Percentiles rank a stretch among this genome's conserved stretches.
phyloP scores from a whole-genome alignment of 1,284 basidiomycete species.

The Austroboletus olivaceoglutinosus region DNA sequence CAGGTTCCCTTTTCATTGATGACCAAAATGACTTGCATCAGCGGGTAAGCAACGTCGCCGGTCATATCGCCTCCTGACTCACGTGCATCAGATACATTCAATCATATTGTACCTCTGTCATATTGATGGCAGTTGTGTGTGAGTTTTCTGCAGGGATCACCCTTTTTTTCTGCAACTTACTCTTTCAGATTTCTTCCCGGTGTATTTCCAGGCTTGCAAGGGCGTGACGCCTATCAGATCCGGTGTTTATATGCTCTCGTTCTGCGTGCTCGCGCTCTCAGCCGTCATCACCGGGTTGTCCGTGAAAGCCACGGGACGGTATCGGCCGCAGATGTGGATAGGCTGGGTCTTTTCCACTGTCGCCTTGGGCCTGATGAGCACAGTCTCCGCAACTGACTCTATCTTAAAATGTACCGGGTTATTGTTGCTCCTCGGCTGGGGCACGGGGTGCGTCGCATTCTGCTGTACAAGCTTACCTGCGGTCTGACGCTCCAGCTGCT shows the following conservation, averaged over 20 bases:
- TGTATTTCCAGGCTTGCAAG: slow-evolving; percentile 16
- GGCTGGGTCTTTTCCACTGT: slow-evolving; percentile 4
- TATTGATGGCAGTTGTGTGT: not conserved
- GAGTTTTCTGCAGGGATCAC: not conserved
- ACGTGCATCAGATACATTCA: slow-evolving; percentile 10
- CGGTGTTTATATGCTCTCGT: slow-evolving; percentile 10
- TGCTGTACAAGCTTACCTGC: not conserved
- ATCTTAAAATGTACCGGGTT: slow-evolving; percentile 1
- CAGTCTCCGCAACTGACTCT: slow-evolving; percentile 3
- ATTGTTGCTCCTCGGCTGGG: not conserved
- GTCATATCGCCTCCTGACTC: not conserved
- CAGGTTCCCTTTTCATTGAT: slow-evolving; percentile 15
- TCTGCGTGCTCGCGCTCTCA: not conserved
- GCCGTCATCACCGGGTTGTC: slow-evolving; percentile 5
- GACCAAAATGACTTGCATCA: slow-evolving; percentile 14
- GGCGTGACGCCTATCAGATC: slow-evolving; percentile 5
- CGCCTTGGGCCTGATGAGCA: slow-evolving; percentile 6
- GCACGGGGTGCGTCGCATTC: slow-evolving; percentile 4
- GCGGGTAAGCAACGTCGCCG: slow-evolving; percentile 8
- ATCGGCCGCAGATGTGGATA: slow-evolving; percentile 9
- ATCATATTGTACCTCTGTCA: not conserved
- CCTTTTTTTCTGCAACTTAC: too few species aligned
- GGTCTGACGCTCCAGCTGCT: not conserved
- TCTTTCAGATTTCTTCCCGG: slow-evolving; percentile 9
- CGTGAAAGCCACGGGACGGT: slow-evolving; percentile 2